Evolutionary conservation across 441 rosid species (phyloP).

Genomic region (Gossypium trilobum): DNA sequence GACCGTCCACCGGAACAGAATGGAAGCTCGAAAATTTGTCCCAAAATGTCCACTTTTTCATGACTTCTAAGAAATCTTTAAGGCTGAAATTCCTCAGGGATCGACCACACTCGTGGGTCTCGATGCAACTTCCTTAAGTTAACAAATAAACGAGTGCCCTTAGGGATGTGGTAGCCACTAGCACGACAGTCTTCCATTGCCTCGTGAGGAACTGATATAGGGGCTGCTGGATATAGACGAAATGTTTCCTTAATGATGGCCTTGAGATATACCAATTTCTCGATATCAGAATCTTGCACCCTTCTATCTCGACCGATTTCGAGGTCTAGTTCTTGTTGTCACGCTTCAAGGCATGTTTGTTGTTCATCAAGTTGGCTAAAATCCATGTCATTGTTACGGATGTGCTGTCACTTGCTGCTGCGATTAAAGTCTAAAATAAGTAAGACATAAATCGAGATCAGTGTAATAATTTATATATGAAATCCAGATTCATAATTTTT

Average conservation of each 20-base stretch:
- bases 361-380: constrained; percentile 17
- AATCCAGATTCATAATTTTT: too few species aligned
- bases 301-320: constrained; percentile 13
- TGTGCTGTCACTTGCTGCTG: constrained; percentile 26
- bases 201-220: constrained; percentile 14
- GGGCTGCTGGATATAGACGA: constrained; percentile 21
- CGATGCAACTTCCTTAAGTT: constrained; percentile 32
- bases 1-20: constrained; percentile 37
- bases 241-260: constrained; percentile 24
- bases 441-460: too few species aligned
- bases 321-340: constrained; percentile 23
- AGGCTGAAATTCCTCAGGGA: constrained; percentile 27
- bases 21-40: constrained; percentile 30
- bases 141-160: constrained; percentile 19
- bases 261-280: constrained; percentile 18
- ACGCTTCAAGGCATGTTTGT: constrained; percentile 1
- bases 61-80: constrained; percentile 33
- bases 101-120: constrained; percentile 29
- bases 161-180: constrained; percentile 8
- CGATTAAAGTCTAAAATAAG: constrained; percentile 22
- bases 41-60: constrained; percentile 18
- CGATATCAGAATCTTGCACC: constrained; percentile 18
- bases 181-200: constrained; percentile 20
- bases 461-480: too few species aligned
- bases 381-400: constrained; percentile 22